Percentiles rank a stretch among this genome's conserved stretches.
phyloP scores from a whole-genome alignment of 768 basidiomycete species.

The Mycena polygramma region DNA sequence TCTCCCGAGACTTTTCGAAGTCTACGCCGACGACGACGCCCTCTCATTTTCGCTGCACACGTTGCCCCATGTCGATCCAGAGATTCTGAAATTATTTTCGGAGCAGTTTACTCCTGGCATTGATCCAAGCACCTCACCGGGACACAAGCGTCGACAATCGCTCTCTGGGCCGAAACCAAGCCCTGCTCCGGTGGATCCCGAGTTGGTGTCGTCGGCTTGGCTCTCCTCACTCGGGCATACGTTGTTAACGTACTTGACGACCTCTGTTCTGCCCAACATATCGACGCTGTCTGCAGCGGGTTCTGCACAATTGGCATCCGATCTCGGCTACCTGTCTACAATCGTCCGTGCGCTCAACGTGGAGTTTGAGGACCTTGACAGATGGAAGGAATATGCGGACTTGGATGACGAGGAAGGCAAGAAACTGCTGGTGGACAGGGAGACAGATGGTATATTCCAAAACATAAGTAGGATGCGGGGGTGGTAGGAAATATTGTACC shows the following conservation, averaged over 20 bases:
- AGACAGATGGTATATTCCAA: constrained; percentile 25
- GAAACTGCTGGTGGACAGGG: constrained; percentile 35
- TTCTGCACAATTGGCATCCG: constrained; percentile 86
- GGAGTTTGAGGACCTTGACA: constrained; percentile 82
- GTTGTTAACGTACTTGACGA: constrained; percentile 80
- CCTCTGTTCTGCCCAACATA: constrained; percentile 79
- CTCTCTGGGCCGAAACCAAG: constrained; percentile 50
- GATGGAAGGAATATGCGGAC: constrained; percentile 81
- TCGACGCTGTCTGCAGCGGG: constrained; percentile 72
- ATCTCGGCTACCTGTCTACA: constrained; percentile 91
- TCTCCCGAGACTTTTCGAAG: constrained; percentile 93
- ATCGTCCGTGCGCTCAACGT: constrained; percentile 93
- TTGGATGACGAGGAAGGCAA: constrained; percentile 67
- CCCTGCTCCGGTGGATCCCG: constrained; percentile 66
- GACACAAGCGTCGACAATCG: constrained; percentile 59
- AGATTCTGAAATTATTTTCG: constrained; percentile 61
- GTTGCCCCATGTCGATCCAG: constrained; percentile 76
- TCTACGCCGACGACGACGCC: constrained; percentile 93
- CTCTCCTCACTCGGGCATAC: constrained; percentile 90
- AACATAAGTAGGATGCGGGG: constrained; percentile 33
- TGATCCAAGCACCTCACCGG: constrained; percentile 48
- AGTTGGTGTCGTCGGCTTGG: constrained; percentile 91
- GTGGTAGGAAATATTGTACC: constrained; percentile 7
- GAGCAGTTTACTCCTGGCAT: constrained; percentile 50
- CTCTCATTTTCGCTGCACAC: constrained; percentile 90